These are phyloP conservation scores for Raffaelea deltoideospora DNA, from an alignment of 2,329 filamentous ascomycete species.

Conservation along the genomic window DNA sequence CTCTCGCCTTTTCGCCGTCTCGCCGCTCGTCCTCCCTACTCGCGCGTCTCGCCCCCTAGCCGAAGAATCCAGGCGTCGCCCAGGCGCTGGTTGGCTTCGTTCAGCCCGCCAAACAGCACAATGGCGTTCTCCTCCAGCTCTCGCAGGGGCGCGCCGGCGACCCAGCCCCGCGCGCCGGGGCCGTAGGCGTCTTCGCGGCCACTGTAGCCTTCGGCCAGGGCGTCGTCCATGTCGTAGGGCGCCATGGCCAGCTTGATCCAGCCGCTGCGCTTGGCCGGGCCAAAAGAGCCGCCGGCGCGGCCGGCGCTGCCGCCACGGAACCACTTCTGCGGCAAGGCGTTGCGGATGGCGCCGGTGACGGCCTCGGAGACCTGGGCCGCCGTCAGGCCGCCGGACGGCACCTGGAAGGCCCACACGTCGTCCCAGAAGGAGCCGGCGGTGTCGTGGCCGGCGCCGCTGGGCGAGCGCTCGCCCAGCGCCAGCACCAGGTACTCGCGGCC, in stretches of 20 bases:
- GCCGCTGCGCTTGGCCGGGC: conserved; percentile 26
- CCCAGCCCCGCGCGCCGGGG: conserved; percentile 40
- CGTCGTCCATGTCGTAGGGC: conserved; percentile 35
- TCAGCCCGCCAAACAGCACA: conserved; percentile 45
- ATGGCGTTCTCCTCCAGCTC: conserved; percentile 45
- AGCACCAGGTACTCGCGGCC: conserved; percentile 48
- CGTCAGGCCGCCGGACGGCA: conserved; percentile 38
- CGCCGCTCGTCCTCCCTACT: too few relatives aligned
- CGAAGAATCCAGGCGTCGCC: conserved; percentile 52
- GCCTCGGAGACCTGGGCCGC: conserved; percentile 40
- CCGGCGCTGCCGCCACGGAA: too few relatives aligned
- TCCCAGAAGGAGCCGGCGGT: conserved; percentile 38
- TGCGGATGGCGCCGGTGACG: conserved; percentile 26
- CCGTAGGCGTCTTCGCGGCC: conserved; percentile 23
- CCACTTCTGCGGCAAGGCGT: conserved; percentile 4
- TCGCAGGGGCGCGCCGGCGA: conserved; percentile 38
- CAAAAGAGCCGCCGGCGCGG: not conserved
- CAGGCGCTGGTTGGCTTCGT: conserved; percentile 32
- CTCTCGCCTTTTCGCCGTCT: too few relatives aligned
- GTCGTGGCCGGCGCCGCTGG: conserved; percentile 31
- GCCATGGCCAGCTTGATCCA: conserved; percentile 35
- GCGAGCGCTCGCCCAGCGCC: conserved; percentile 40
- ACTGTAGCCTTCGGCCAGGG: conserved; percentile 24
- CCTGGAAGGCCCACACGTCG: conserved; percentile 51
- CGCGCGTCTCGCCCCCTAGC: conserved; percentile 20